These are phyloP conservation scores for Arabidopsis suecica DNA, from an alignment of 345 rosid genomes.

Conservation along the genomic window DNA sequence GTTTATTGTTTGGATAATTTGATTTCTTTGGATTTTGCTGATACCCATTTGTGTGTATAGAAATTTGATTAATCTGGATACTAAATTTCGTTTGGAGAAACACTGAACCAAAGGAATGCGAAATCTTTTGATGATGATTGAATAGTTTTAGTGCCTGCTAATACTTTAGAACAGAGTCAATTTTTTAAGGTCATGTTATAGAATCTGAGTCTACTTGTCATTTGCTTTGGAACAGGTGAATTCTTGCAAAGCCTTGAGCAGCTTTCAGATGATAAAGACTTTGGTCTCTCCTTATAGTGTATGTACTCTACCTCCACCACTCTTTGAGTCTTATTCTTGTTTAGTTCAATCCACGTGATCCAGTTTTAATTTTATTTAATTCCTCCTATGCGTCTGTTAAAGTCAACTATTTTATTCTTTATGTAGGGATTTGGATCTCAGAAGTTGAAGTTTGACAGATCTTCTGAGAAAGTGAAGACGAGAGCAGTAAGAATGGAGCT, in stretches of 20 bases:
- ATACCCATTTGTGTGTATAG: too few species aligned
- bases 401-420: neutral
- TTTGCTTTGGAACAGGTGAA: constrained; percentile 32
- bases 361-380: neutral
- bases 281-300: constrained; percentile 41
- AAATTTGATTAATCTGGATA: too few species aligned
- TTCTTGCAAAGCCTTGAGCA: constrained; percentile 13
- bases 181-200: too few species aligned
- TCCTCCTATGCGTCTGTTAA: constrained; percentile 10
- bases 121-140: too few species aligned
- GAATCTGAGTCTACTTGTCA: too few species aligned
- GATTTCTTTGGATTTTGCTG: too few species aligned
- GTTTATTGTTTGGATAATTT: too few species aligned
- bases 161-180: too few species aligned
- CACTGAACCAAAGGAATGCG: too few species aligned
- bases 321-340: neutral
- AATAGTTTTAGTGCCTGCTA: too few species aligned
- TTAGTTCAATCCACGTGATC: constrained; percentile 15
- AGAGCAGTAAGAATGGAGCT: constrained; percentile 62
- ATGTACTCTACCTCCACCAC: constrained; percentile 24
- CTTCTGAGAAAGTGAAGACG: constrained; percentile 41
- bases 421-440: constrained; percentile 43
- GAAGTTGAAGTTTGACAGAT: constrained; percentile 34
- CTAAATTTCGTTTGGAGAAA: too few species aligned
- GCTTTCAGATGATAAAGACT: constrained; percentile 39